Conservation (phyloP, 768 basidiomycete genomes). For the Kwoniella heveanensis region DNA sequence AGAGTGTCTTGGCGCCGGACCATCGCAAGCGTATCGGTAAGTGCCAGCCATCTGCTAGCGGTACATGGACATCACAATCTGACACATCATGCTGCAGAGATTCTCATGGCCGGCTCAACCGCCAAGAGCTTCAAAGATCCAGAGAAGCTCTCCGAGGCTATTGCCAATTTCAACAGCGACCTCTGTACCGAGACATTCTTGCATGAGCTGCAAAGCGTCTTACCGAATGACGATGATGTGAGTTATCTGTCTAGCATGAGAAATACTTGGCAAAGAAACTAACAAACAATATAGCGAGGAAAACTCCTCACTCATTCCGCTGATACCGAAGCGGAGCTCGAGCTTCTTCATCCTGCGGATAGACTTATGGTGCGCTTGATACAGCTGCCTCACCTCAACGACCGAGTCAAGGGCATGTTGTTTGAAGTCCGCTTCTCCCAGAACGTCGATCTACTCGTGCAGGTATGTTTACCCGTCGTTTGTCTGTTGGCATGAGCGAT, state of each 20-base stretch:
- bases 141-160: conserved; percentile 77
- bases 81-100: conserved; percentile 63
- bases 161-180: conserved; percentile 82
- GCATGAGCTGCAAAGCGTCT: conserved; percentile 78
- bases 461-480: conserved; percentile 60
- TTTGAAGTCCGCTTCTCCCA: conserved; percentile 88
- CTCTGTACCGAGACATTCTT: conserved; percentile 87
- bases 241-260: conserved; percentile 27
- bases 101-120: conserved; percentile 81
- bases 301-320: conserved; percentile 64
- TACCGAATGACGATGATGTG: conserved; percentile 90
- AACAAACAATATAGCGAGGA: conserved; percentile 18
- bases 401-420: conserved; percentile 93
- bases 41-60: conserved; percentile 64
- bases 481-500: neutral
- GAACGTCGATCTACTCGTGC: conserved; percentile 75
- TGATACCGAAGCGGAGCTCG: conserved; percentile 76
- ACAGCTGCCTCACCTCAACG: conserved; percentile 83
- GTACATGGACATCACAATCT: neutral
- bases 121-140: conserved; percentile 66
- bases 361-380: conserved; percentile 96
- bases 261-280: too few species aligned
- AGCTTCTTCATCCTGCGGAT: conserved; percentile 87
- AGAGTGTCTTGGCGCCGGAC: conserved; percentile 85
- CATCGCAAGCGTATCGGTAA: conserved; percentile 91